Evolutionary conservation across 2,329 filamentous ascomycete species (phyloP), one percentile per base, ranked within the genome.

Genomic region (Paradendryphiella salina): DNA sequence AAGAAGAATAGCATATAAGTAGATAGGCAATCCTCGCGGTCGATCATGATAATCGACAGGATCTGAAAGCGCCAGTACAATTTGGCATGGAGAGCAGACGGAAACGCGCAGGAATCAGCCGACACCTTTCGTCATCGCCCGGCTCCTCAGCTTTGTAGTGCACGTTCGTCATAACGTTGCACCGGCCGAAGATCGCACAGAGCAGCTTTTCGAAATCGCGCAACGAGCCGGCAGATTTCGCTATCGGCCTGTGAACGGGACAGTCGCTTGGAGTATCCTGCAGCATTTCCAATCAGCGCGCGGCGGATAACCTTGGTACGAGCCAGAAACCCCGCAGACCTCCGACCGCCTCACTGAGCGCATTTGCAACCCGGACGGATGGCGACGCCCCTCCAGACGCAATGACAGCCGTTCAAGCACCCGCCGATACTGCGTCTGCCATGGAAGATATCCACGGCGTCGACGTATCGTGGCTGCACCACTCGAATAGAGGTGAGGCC

Each of bases 381-480:
- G 66, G 68, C 62, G 57, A 59, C 33, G 21, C 40, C 43, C 42
- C 48, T 54, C 54, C 58, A 60, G 40, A 53, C 52, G 49, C 54
- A 48, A 60, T 61, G 60, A 67, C 67, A 52, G 59, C 52, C 40
- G 47, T 63, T 11, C 56, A 62, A 49, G 44, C 54, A 46, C 47
- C 60, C 39, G 52, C 50, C 39, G 61, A 65, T 29, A 45, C 52
- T 21, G 57, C 57, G 43, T 56, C 61, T 41, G 56, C 54, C 50
- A 93, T 93, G 89, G 89, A 93, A 75, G 86, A 88, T 64, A 83
- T 89, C 60, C 85, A 90, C 72, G 86, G 87, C 61, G 83, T 95
- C 67, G 90, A 96, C 75, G 90, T 95, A 69, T 91, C 88, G 75
- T 96, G 90, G 90, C 88, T 95, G 79, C 88, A 94, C 75, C 88